Evolutionary conservation across 1,139 yeast genomes (phyloP).

Genomic region (Candida labiduridarum): DNA sequence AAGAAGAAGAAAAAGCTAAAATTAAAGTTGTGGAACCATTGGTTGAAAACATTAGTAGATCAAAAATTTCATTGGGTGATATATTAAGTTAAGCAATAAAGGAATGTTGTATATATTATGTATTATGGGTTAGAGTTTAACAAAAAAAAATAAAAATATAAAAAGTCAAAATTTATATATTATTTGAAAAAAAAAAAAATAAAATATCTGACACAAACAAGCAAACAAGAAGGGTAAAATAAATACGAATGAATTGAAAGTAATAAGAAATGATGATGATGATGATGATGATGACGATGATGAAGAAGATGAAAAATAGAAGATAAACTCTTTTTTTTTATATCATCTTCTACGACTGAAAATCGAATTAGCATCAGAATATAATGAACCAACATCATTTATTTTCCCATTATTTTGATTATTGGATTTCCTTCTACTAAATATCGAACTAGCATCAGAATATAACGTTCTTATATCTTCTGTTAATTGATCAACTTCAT

Average conservation of each 20-base stretch:
- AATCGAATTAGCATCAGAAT: not conserved
- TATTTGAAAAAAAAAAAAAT: not conserved
- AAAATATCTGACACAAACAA: not conserved
- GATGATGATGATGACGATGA: too few relatives aligned
- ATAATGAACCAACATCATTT: not conserved
- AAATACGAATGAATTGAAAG: not conserved
- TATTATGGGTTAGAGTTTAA: not conserved
- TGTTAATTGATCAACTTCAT: not conserved
- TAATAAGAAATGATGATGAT: too few relatives aligned
- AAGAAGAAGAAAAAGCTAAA: conserved; percentile 3
- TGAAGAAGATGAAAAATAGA: too few relatives aligned
- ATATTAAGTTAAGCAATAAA: conserved; percentile 20
- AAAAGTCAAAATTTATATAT: not conserved
- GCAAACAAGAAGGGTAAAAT: not conserved
- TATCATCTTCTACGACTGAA: not conserved
- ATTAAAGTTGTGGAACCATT: conserved; percentile 1
- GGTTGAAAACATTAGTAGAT: conserved; percentile 18
- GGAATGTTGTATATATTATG: not conserved
- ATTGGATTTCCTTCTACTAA: not conserved
- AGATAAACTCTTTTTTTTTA: too few relatives aligned
- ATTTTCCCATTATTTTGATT: not conserved
- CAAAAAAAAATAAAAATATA: not conserved
- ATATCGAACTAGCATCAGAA: conserved; percentile 7
- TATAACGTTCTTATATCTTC: not conserved
- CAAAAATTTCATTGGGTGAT: conserved; percentile 29